Evolutionary conservation across 805 yeast genomes (phyloP).

Genomic region (Candida glaebosa): DNA sequence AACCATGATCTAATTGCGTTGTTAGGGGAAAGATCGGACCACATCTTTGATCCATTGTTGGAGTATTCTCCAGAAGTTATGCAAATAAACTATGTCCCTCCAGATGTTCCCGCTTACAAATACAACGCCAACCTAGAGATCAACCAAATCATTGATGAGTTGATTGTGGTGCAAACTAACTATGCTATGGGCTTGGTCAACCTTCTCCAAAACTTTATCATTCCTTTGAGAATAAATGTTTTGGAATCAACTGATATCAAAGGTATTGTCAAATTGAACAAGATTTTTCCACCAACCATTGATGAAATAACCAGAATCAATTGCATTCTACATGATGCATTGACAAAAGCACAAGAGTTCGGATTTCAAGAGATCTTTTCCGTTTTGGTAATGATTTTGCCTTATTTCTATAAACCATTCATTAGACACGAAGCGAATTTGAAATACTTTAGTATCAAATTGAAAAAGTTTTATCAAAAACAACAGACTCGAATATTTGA

Average conservation of each 20-base stretch:
- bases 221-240: slow-evolving; percentile 72
- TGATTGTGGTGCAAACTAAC: slow-evolving; percentile 68
- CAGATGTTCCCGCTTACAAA: slow-evolving; percentile 19
- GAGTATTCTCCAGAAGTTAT: slow-evolving; percentile 92
- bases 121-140: slow-evolving; percentile 24
- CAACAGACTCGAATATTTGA: slow-evolving; percentile 27
- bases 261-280: slow-evolving; percentile 66
- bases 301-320: slow-evolving; percentile 91
- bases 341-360: slow-evolving; percentile 59
- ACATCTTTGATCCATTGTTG: slow-evolving; percentile 80
- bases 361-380: slow-evolving; percentile 76
- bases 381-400: slow-evolving; percentile 79
- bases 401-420: slow-evolving; percentile 89
- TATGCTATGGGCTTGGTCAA: slow-evolving; percentile 69
- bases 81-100: slow-evolving; percentile 66
- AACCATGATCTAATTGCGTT: slow-evolving; percentile 75
- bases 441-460: slow-evolving; percentile 54
- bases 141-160: slow-evolving; percentile 59
- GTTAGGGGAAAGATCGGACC: slow-evolving; percentile 84
- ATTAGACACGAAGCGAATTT: slow-evolving; percentile 94
- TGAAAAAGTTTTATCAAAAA: slow-evolving; percentile 37
- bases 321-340: slow-evolving; percentile 74
- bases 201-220: slow-evolving; percentile 71
- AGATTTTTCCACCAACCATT: slow-evolving; percentile 89
- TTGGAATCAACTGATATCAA: slow-evolving; percentile 50